phyloP scores from a whole-genome alignment of 2,329 filamentous ascomycete genomes.

The Ilyonectria destructans region DNA sequence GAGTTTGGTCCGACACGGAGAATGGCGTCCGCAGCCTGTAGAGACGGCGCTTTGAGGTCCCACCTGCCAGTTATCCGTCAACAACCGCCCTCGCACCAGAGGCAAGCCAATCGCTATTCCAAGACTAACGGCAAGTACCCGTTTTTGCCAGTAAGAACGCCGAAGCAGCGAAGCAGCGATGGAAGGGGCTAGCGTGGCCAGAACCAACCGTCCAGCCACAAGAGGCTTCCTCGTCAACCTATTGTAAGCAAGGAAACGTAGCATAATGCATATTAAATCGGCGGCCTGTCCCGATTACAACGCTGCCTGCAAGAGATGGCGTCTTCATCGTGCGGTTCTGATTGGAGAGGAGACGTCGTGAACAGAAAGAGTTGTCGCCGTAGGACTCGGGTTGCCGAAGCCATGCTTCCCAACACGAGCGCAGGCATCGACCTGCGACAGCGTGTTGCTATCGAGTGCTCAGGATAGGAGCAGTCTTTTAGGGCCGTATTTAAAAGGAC shows the following conservation, averaged over 20 bases:
- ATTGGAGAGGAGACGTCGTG: constrained; percentile 7
- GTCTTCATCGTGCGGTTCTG: neutral
- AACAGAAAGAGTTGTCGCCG: neutral
- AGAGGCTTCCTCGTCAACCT: constrained; percentile 1
- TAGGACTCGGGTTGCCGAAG: neutral
- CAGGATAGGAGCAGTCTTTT: neutral
- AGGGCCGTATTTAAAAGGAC: neutral
- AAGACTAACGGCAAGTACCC: neutral
- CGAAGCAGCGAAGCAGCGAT: constrained; percentile 1
- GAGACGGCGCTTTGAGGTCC: constrained; percentile 15
- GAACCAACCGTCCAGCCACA: neutral
- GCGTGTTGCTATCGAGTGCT: neutral
- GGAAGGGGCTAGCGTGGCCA: neutral
- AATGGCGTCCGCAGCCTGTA: neutral
- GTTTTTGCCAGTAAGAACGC: constrained; percentile 3
- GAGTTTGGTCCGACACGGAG: constrained; percentile 1
- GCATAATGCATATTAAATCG: constrained; percentile 2
- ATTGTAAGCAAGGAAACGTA: neutral
- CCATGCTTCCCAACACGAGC: neutral
- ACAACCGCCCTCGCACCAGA: constrained; percentile 1
- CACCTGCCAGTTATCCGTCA: constrained; percentile 14
- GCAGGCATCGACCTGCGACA: neutral
- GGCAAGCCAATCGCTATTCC: neutral
- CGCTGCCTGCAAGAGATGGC: constrained; percentile 1
- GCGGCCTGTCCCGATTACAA: constrained; percentile 15